A percentile compares a stretch with the other conserved stretches of the same genome.
Evolutionary conservation across 495 filamentous ascomycete genomes (phyloP).

Genomic region (Talaromyces thailandensis): DNA sequence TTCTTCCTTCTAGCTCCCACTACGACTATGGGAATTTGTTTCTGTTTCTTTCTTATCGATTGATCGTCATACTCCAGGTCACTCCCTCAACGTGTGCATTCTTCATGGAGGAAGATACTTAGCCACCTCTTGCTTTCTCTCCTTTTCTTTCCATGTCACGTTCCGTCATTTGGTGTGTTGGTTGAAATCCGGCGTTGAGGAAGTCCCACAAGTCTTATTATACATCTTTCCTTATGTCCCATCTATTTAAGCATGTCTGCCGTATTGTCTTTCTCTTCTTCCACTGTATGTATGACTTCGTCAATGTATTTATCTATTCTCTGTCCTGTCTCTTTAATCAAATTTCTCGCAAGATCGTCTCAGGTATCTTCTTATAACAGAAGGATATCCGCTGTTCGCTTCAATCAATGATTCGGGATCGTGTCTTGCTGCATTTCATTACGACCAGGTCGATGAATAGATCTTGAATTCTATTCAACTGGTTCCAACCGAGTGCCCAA

Average conservation of each 20-base stretch:
- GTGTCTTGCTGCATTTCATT: not conserved
- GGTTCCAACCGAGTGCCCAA: not conserved
- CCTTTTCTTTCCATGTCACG: not conserved
- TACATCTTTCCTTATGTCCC: not conserved
- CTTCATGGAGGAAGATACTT: no score
- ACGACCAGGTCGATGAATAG: not conserved
- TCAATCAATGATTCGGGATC: not conserved
- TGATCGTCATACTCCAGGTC: not conserved
- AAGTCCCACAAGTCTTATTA: not conserved
- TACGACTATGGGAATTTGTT: constrained; percentile 3
- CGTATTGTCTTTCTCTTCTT: not conserved
- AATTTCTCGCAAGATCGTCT: not conserved
- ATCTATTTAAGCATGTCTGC: not conserved
- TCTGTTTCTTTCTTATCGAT: constrained; percentile 4
- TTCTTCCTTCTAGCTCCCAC: constrained; percentile 4
- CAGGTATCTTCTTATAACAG: not conserved
- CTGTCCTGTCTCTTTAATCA: not conserved
- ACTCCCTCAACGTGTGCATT: not conserved
- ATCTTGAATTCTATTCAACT: not conserved
- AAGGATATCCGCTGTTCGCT: not conserved
- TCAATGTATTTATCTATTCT: not conserved
- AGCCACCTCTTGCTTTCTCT: no score
- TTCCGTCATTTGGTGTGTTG: not conserved
- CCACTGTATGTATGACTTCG: constrained; percentile 9
- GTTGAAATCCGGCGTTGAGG: not conserved